These are phyloP conservation scores for Fusarium sp. DNA, from an alignment of 2,329 filamentous ascomycete species.

Conservation along the genomic window DNA sequence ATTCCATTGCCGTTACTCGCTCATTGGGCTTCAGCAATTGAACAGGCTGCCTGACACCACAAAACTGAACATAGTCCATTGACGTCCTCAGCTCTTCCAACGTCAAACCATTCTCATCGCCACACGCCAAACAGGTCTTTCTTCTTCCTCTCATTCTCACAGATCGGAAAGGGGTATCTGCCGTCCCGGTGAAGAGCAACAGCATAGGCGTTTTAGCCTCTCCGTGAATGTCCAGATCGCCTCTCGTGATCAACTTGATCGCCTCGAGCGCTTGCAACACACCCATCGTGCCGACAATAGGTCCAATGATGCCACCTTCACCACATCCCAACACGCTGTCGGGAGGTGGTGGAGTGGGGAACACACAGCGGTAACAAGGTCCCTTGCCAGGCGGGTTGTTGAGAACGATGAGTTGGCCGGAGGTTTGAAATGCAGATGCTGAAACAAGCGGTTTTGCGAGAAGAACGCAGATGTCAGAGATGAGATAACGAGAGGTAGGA, in stretches of 20 bases:
- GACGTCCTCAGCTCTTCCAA: constrained; percentile 71
- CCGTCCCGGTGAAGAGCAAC: constrained; percentile 64
- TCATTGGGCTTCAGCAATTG: constrained; percentile 72
- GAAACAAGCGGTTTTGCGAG: constrained; percentile 85
- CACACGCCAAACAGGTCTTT: constrained; percentile 82
- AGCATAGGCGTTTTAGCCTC: constrained; percentile 51
- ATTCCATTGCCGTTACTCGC: constrained; percentile 75
- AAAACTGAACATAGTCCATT: constrained; percentile 89
- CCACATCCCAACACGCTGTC: constrained; percentile 88
- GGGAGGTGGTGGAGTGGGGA: constrained; percentile 86
- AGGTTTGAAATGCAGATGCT: constrained; percentile 87
- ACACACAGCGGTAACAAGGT: constrained; percentile 94
- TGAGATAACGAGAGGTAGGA: constrained; percentile 89
- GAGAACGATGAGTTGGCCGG: constrained; percentile 90
- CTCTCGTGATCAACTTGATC: constrained; percentile 79
- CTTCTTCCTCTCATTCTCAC: constrained; percentile 80
- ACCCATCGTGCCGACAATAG: constrained; percentile 94
- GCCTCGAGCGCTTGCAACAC: constrained; percentile 91
- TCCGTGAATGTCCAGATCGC: constrained; percentile 41
- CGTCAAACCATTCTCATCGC: constrained; percentile 69
- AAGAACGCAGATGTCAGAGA: constrained; percentile 90
- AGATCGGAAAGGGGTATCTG: constrained; percentile 72
- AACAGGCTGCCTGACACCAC: constrained; percentile 72
- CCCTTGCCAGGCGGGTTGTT: constrained; percentile 83
- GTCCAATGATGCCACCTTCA: constrained; percentile 92